Base-by-base conservation (phyloP, 257 asterid genomes). In the Solanum commersonii region DNA sequence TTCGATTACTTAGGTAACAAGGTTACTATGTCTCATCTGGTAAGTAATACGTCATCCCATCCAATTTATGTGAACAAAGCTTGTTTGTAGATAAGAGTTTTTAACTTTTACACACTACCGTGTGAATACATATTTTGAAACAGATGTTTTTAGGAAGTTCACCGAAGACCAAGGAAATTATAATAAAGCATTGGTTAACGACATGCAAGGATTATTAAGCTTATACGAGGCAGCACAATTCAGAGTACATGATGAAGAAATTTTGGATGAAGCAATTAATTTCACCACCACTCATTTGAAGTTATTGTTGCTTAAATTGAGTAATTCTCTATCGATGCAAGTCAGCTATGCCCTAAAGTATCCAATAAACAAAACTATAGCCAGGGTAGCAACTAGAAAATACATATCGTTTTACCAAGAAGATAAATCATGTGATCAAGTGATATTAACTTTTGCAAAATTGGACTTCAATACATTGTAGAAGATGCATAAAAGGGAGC, bases 221-320 rank as follows among this genome's bases (percentile, higher is more conserved):
- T 67, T 92, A 84, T 92, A 81, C 11, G 93, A 91, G 87, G 92
- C 93, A 8, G 25, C 91, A 37, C 67, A 90, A 40, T 86, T 59
- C 38, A 38, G 87, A 37, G 89, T 87, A 12, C 84, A 86, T 0
- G 88, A 40, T 5, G 87, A 85, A 23, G 16, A 67, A 15, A 40
- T 85, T 37, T 5, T 85, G 31, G 87, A 40, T 10, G 91, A 88
- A 60, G 92, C 93, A 35, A 52, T 87, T 3, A n/a, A 7, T 5
- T 89, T 91, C 23, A 82, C 88, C 13, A 49, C 88, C 37, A 37
- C 88, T 38, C 88, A 85, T 16, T 90, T 88, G 1, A 25, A 67
- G 7, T 4, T 89, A 67, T 14, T 88, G n/a, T 1, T 34, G 14
- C 89, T 84, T 11, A 84, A 29, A 5, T 42, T 60, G 65, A 83